Evolutionary conservation across 1,284 basidiomycete genomes (phyloP).

Genomic region (Papiliotrema laurentii): DNA sequence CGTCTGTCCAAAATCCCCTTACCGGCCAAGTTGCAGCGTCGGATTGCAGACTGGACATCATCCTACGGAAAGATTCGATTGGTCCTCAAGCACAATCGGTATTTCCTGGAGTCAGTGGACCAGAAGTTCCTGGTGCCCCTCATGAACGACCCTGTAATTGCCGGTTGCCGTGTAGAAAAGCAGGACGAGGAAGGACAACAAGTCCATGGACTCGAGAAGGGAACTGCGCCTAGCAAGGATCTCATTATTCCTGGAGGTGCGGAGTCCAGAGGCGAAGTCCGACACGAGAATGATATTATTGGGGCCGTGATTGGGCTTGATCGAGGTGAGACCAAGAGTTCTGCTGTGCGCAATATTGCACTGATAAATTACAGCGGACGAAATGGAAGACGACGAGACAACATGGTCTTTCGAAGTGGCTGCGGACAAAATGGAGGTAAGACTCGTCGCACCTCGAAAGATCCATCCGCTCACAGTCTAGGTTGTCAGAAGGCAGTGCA

Average conservation of each 20-base stretch:
- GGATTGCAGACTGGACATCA: constrained; percentile 84
- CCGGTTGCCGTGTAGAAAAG: constrained; percentile 35
- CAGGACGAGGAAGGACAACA: constrained; percentile 40
- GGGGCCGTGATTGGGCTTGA: constrained; percentile 85
- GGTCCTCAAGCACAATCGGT: constrained; percentile 93
- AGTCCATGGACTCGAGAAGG: constrained; percentile 77
- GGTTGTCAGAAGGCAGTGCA: constrained; percentile 90
- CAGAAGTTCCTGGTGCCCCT: constrained; percentile 83
- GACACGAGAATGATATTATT: constrained; percentile 51
- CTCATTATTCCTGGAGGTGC: constrained; percentile 70
- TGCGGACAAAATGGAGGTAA: constrained; percentile 81
- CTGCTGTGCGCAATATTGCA: neutral
- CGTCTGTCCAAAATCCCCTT: constrained; percentile 89
- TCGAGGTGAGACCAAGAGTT: constrained; percentile 56
- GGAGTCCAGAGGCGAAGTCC: constrained; percentile 5
- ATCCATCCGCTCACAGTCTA: constrained; percentile 33
- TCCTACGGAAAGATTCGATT: constrained; percentile 97
- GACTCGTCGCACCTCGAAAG: constrained; percentile 21
- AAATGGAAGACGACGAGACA: constrained; percentile 92
- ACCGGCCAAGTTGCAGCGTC: constrained; percentile 70
- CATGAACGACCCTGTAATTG: constrained; percentile 76
- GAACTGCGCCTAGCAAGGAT: constrained; percentile 66
- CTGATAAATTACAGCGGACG: constrained; percentile 57
- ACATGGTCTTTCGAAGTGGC: constrained; percentile 93
- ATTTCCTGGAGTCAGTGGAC: constrained; percentile 88